These are phyloP conservation scores for Hippophae gyantsensis DNA, from an alignment of 306 rosid species.

Conservation along the genomic window DNA sequence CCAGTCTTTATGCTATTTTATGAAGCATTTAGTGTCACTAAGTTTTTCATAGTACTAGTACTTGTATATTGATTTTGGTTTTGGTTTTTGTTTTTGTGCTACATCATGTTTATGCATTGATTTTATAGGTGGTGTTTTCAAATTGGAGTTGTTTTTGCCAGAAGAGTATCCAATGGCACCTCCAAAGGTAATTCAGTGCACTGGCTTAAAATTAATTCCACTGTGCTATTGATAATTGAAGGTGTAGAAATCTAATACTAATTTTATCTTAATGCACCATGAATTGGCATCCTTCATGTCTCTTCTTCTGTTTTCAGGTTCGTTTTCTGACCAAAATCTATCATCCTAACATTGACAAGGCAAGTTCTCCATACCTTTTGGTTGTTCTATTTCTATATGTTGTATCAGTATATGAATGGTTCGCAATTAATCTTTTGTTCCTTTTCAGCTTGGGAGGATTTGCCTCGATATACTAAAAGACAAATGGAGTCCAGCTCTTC, in stretches of 20 bases:
- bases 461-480: slow-evolving; percentile 30
- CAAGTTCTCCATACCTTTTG: slow-evolving; percentile 4
- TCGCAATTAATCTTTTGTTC: not conserved
- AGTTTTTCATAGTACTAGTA: not conserved
- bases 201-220: not conserved
- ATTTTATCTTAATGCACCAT: not conserved
- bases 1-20: not conserved
- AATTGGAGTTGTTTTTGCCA: slow-evolving; percentile 31
- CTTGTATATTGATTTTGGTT: not conserved
- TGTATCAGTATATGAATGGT: slow-evolving; percentile 3
- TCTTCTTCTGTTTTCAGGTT: slow-evolving; percentile 11
- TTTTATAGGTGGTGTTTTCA: slow-evolving; percentile 30
- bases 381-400: not conserved
- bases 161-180: slow-evolving; percentile 40
- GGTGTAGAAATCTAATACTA: not conserved
- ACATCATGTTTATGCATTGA: not conserved
- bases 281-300: not conserved
- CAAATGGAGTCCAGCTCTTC: slow-evolving; percentile 34
- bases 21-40: not conserved
- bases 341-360: slow-evolving; percentile 38
- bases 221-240: not conserved
- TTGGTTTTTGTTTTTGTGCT: not conserved
- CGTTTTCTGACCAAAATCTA: slow-evolving; percentile 34
- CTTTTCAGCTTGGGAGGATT: slow-evolving; percentile 26
- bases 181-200: slow-evolving; percentile 20